A percentile compares a stretch with the other conserved stretches of the same genome.
These are phyloP conservation scores for Amoebophrya sp. DNA, from an alignment of 169 alveolate genomes.

Conservation along the genomic window DNA sequence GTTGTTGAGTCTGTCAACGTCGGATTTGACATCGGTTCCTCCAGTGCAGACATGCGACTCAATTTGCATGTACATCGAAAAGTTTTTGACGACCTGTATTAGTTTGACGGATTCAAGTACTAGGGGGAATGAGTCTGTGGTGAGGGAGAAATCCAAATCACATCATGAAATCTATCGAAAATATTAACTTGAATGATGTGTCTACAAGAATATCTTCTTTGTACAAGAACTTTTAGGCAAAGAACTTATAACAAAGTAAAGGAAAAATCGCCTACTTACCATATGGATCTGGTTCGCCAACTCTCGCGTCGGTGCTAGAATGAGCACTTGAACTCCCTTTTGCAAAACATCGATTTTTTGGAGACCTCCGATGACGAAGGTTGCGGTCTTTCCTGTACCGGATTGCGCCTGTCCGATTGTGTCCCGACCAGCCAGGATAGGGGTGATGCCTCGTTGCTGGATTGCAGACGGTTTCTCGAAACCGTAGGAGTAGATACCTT, in stretches of 20 bases:
- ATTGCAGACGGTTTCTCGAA: constrained; percentile 97
- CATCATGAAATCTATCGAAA: not conserved
- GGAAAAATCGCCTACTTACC: constrained; percentile 54
- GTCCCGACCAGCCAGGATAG: constrained; percentile 92
- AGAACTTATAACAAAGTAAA: not conserved
- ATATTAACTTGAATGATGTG: not conserved
- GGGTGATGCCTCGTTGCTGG: constrained; percentile 94
- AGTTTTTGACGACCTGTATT: constrained; percentile 52
- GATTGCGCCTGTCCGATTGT: constrained; percentile 98
- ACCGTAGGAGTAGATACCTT: constrained; percentile 94
- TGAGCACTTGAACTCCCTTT: constrained; percentile 84
- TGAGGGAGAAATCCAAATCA: not conserved
- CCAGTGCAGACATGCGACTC: constrained; percentile 90
- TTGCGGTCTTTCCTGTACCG: constrained; percentile 98
- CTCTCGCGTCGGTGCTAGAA: constrained; percentile 96
- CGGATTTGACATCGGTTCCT: constrained; percentile 94
- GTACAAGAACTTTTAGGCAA: not conserved
- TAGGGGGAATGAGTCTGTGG: too few relatives aligned
- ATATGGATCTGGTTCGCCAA: constrained; percentile 91
- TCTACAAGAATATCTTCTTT: not conserved
- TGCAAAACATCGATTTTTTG: constrained; percentile 78
- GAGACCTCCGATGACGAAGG: constrained; percentile 92
- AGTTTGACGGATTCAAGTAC: too few relatives aligned
- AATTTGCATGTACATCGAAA: constrained; percentile 58
- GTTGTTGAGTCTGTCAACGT: constrained; percentile 39